phyloP scores from a whole-genome alignment of 1,284 basidiomycete genomes.

The Moesziomyces globuligerus region DNA sequence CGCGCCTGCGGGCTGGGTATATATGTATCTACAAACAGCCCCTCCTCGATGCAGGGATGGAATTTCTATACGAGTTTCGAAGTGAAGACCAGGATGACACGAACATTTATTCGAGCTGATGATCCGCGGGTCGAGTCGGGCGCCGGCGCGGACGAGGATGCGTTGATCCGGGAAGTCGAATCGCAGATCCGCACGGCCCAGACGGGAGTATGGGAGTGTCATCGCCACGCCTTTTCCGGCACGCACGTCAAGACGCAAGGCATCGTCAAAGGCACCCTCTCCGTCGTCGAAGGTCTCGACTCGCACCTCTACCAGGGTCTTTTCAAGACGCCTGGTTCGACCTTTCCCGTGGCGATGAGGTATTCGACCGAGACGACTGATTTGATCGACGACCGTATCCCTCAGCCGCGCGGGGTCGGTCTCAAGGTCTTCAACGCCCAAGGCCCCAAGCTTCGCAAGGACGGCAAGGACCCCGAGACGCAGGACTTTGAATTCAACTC shows the following conservation, averaged over 20 bases:
- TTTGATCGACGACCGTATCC: conserved; percentile 51
- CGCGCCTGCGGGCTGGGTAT: no score
- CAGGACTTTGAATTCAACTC: conserved; percentile 63
- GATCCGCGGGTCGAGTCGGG: conserved; percentile 47
- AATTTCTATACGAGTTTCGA: no score
- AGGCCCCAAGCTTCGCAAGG: conserved; percentile 37
- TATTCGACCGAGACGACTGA: conserved; percentile 56
- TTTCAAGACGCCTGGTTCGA: conserved; percentile 44
- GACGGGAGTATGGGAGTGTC: conserved; percentile 33
- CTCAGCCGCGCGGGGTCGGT: conserved; percentile 59
- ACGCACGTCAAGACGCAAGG: conserved; percentile 51
- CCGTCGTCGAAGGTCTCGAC: conserved; percentile 45
- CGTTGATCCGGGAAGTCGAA: conserved; percentile 47
- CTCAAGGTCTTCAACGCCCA: conserved; percentile 57
- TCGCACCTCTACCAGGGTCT: conserved; percentile 57
- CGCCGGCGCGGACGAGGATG: conserved; percentile 48
- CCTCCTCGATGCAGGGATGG: no score
- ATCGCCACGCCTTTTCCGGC: conserved; percentile 40
- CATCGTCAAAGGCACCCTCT: conserved; percentile 54
- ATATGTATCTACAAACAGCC: no score
- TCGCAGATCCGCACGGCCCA: conserved; percentile 56
- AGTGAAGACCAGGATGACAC: conserved; percentile 20
- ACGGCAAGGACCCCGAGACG: conserved; percentile 50
- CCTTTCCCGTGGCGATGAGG: conserved; percentile 47
- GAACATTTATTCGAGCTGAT: conserved; percentile 45